Evolutionary conservation across 192 early-diverging fungal genomes (phyloP).

Genomic region (Phlyctochytrium bullatum): DNA sequence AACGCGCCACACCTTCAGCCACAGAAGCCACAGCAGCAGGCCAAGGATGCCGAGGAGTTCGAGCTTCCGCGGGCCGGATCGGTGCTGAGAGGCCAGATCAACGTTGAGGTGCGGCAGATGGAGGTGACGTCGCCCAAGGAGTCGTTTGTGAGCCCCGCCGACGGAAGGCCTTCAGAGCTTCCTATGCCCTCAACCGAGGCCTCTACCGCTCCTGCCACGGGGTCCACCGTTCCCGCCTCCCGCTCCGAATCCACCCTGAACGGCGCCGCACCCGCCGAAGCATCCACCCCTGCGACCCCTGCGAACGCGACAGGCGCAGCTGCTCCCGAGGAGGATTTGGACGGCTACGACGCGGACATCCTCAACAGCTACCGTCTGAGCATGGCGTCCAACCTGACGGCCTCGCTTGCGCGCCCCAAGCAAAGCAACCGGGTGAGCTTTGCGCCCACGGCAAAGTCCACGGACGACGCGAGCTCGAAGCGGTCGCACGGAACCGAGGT

Average conservation of each 20-base stretch:
- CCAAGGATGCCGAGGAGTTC: background rate
- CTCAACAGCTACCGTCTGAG: background rate
- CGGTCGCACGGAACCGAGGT: too few relatives aligned
- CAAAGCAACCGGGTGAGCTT: too few relatives aligned
- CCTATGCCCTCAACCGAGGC: background rate
- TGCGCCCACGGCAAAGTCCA: too few relatives aligned
- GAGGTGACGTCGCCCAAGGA: background rate
- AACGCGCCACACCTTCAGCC: background rate
- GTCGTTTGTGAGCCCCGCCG: too few relatives aligned
- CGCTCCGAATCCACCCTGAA: background rate
- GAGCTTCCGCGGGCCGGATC: background rate
- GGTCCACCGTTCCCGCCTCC: background rate
- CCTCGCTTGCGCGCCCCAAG: too few relatives aligned
- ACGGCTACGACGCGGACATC: background rate
- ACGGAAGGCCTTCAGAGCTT: too few relatives aligned
- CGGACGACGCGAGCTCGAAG: too few relatives aligned
- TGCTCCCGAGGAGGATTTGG: background rate
- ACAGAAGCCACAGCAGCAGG: background rate
- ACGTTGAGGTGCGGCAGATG: constrained; percentile 1
- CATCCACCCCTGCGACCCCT: background rate
- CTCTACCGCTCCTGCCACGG: background rate
- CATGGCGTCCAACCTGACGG: too few relatives aligned
- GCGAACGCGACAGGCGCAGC: background rate
- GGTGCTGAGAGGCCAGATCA: background rate
- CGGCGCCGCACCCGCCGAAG: background rate